A percentile compares a stretch with the other conserved stretches of the same genome.
phyloP scores from a whole-genome alignment of 2,329 filamentous ascomycete genomes.

The Penicillium decumbens region DNA sequence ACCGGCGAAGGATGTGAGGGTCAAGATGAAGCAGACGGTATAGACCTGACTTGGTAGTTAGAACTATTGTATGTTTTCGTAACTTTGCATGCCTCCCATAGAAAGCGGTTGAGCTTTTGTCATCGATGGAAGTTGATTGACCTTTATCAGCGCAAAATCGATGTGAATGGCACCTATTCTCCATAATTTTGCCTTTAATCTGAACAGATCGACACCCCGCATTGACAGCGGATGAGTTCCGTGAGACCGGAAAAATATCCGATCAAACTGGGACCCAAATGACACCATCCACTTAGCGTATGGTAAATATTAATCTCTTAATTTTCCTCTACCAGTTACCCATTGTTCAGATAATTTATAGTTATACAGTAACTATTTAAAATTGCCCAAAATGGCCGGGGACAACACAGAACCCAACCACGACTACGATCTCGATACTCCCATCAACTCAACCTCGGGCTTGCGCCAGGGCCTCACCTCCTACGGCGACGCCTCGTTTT shows the following conservation, averaged over 20 bases:
- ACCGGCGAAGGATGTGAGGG: slow-evolving; percentile 51
- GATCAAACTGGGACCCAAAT: slow-evolving; percentile 22
- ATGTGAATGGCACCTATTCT: not conserved
- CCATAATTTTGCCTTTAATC: not conserved
- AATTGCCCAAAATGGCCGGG: not conserved
- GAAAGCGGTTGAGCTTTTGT: not conserved
- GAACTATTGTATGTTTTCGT: not conserved
- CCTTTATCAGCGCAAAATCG: not conserved
- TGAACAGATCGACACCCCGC: not conserved
- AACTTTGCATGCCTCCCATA: not conserved
- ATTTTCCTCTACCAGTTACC: not conserved
- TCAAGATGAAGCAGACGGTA: slow-evolving; percentile 48
- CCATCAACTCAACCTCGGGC: slow-evolving; percentile 51
- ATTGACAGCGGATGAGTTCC: not conserved
- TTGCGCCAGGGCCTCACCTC: slow-evolving; percentile 62
- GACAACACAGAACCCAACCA: slow-evolving; percentile 8
- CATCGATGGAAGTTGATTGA: not conserved
- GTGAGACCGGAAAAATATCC: slow-evolving; percentile 21
- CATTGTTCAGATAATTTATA: not conserved
- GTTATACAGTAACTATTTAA: too few species aligned
- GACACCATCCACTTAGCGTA: slow-evolving; percentile 20
- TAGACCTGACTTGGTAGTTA: slow-evolving; percentile 7
- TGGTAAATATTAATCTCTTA: slow-evolving; percentile 14
- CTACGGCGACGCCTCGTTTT: slow-evolving; percentile 71
- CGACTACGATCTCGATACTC: slow-evolving; percentile 57